These are phyloP conservation scores for Cyclotella baltica DNA, from an alignment of 108 stramenopile genomes.

Conservation along the genomic window DNA sequence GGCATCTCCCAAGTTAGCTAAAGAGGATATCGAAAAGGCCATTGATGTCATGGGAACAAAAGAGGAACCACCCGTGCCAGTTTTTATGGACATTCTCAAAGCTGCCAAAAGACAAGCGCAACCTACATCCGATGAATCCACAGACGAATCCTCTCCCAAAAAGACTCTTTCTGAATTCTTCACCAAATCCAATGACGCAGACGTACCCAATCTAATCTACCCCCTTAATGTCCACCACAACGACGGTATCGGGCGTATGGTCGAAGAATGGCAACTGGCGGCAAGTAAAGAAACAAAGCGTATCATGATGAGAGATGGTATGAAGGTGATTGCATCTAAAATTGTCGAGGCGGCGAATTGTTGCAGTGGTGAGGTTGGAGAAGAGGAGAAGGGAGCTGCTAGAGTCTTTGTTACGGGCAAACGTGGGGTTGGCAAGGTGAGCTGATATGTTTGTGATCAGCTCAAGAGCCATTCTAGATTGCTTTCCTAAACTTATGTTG, in stretches of 20 bases:
- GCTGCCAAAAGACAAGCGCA: slow-evolving; percentile 8
- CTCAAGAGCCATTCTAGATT: not conserved
- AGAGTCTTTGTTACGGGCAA: slow-evolving; percentile 71
- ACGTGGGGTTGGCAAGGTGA: slow-evolving; percentile 76
- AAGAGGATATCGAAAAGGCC: not conserved
- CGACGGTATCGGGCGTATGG: slow-evolving; percentile 77
- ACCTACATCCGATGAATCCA: not conserved
- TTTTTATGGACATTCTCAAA: slow-evolving; percentile 78
- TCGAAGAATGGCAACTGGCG: slow-evolving; percentile 85
- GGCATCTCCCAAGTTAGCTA: not conserved
- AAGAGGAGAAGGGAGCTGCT: slow-evolving; percentile 41
- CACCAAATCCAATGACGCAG: slow-evolving; percentile 35
- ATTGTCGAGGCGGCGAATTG: slow-evolving; percentile 36
- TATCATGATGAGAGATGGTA: slow-evolving; percentile 74
- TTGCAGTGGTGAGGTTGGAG: slow-evolving; percentile 6
- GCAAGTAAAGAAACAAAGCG: slow-evolving; percentile 75
- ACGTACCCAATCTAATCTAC: slow-evolving; percentile 70
- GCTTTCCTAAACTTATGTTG: not conserved
- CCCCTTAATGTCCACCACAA: slow-evolving; percentile 67
- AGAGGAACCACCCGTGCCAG: slow-evolving; percentile 57
- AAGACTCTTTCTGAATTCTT: slow-evolving; percentile 32
- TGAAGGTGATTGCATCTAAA: slow-evolving; percentile 55
- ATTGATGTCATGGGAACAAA: slow-evolving; percentile 25
- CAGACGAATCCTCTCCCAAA: not conserved
- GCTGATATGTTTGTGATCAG: not conserved